Evolutionary conservation across 306 rosid species (phyloP).

Genomic region (Pyrus betulifolia): DNA sequence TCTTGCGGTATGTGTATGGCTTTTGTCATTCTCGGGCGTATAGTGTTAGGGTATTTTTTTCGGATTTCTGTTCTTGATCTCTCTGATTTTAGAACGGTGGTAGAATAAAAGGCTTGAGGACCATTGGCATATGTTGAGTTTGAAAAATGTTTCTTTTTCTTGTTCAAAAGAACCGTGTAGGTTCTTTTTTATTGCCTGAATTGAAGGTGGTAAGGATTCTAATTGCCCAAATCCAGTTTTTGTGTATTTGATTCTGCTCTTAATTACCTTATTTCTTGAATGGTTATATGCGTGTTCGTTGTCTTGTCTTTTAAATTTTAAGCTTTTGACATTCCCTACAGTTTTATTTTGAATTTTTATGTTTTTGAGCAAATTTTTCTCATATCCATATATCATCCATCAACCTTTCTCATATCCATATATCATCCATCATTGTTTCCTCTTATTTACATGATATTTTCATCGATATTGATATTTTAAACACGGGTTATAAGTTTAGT

Average conservation of each 20-base stretch:
- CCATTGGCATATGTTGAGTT: background rate
- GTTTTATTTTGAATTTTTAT: too few species aligned
- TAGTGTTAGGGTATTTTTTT: background rate
- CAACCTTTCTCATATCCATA: too few species aligned
- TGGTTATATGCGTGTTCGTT: too few species aligned
- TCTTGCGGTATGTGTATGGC: background rate
- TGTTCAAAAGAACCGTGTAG: background rate
- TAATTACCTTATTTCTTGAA: background rate
- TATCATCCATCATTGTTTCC: too few species aligned
- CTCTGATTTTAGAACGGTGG: background rate
- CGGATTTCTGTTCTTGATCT: background rate
- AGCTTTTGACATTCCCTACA: too few species aligned
- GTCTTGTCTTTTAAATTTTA: too few species aligned
- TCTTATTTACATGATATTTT: too few species aligned
- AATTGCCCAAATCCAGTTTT: background rate
- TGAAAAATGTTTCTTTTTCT: background rate
- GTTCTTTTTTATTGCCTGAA: background rate
- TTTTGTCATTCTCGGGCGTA: constrained; percentile 7
- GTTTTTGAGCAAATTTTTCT: too few species aligned
- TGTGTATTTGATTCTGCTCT: background rate
- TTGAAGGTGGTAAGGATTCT: background rate
- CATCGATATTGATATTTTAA: too few species aligned
- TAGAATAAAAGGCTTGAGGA: constrained; percentile 12
- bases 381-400: too few species aligned
- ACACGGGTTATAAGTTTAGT: too few species aligned